A percentile compares a stretch with the other conserved stretches of the same genome.
Evolutionary conservation across 768 basidiomycete genomes (phyloP).

Genomic region (Termitomyces sp.): DNA sequence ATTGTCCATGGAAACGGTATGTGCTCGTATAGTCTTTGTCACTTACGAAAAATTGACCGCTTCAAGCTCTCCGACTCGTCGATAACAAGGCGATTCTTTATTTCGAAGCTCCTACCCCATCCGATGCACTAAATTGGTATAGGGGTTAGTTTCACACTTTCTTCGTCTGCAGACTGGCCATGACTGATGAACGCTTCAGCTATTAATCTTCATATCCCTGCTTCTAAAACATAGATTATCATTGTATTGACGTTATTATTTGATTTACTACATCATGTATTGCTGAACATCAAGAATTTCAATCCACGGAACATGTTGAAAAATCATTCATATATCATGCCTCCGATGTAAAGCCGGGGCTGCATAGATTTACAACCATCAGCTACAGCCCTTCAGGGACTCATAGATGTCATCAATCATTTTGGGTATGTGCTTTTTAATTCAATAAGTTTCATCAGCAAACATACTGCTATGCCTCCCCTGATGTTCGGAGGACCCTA

Average conservation of each 20-base stretch:
- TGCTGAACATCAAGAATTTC: constrained; percentile 11
- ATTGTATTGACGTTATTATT: constrained; percentile 6
- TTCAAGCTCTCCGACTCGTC: constrained; percentile 73
- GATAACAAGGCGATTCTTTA: constrained; percentile 91
- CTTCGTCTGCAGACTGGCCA: not conserved
- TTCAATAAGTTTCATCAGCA: no score
- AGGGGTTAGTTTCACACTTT: constrained; percentile 49
- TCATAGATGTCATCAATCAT: no score
- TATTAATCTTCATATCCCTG: constrained; percentile 85
- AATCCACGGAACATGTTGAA: constrained; percentile 4
- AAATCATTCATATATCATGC: not conserved
- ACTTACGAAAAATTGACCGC: constrained; percentile 1
- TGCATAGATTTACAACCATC: no score
- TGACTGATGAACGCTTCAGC: constrained; percentile 36
- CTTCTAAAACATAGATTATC: constrained; percentile 60
- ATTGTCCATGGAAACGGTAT: constrained; percentile 84
- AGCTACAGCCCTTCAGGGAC: no score
- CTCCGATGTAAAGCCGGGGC: no score
- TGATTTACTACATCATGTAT: constrained; percentile 15
- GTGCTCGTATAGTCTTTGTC: not conserved
- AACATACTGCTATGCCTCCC: no score
- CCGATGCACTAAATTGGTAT: constrained; percentile 87
- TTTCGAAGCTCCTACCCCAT: constrained; percentile 79
- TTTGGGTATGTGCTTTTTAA: no score
- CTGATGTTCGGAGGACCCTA: no score